phyloP scores from a whole-genome alignment of 2,329 filamentous ascomycete genomes.

The Paracoccidioides brasiliensis region DNA sequence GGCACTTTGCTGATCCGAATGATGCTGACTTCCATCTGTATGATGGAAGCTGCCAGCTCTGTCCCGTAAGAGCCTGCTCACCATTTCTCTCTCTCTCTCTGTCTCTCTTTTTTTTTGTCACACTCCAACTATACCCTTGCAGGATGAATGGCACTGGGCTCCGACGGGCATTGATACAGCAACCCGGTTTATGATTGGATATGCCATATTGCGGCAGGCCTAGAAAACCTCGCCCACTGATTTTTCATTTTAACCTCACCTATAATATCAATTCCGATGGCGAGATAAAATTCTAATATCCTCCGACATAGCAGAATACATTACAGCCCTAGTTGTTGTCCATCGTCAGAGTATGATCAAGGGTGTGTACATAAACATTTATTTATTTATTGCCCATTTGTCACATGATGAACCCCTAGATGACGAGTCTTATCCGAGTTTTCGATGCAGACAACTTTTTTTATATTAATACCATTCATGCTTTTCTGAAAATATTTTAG shows the following conservation, averaged over 20 bases:
- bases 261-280: not conserved
- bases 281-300: not conserved
- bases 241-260: slow-evolving; percentile 14
- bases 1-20: not conserved
- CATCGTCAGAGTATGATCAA: not conserved
- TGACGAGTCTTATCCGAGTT: slow-evolving; percentile 54
- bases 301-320: not conserved
- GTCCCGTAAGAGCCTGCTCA: not conserved
- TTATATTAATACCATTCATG: slow-evolving; percentile 47
- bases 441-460: slow-evolving; percentile 45
- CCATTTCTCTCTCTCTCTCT: not conserved
- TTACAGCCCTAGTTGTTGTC: not conserved
- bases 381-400: slow-evolving; percentile 8
- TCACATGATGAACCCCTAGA: slow-evolving; percentile 42
- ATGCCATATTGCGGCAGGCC: slow-evolving; percentile 90
- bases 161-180: slow-evolving; percentile 50
- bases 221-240: slow-evolving; percentile 99
- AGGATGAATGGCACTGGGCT: slow-evolving; percentile 98
- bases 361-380: slow-evolving; percentile 5
- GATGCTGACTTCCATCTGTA: not conserved
- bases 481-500: slow-evolving; percentile 33
- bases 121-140: slow-evolving; percentile 16
- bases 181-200: slow-evolving; percentile 58
- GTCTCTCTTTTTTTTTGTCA: slow-evolving; percentile 6
- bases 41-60: not conserved